These are phyloP conservation scores for Rhodomyrtus tomentosa DNA, from an alignment of 345 rosid species.

Conservation along the genomic window DNA sequence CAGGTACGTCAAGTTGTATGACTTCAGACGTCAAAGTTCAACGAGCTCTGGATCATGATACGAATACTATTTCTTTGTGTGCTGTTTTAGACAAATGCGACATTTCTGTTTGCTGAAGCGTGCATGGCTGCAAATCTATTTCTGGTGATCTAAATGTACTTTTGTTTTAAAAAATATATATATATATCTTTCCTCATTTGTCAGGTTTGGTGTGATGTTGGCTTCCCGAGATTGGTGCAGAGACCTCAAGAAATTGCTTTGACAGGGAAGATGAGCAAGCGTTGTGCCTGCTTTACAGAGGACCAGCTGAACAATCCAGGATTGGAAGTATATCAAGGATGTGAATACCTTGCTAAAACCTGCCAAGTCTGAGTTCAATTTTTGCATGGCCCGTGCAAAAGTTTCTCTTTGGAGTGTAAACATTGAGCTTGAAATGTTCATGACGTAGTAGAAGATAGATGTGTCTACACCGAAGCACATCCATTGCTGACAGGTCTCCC, in stretches of 20 bases:
- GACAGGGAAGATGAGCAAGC: constrained; percentile 83
- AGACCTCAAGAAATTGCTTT: constrained; percentile 86
- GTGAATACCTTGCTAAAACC: constrained; percentile 53
- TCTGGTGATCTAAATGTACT: neutral
- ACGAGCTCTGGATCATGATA: neutral
- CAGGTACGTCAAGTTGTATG: constrained; percentile 29
- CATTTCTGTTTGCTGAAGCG: neutral
- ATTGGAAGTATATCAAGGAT: constrained; percentile 68
- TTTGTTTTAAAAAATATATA: neutral
- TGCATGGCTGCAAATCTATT: neutral
- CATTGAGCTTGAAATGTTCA: neutral
- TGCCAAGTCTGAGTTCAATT: constrained; percentile 42
- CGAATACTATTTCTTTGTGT: neutral
- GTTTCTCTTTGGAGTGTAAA: neutral
- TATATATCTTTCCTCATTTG: neutral
- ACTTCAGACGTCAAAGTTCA: neutral
- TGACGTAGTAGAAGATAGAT: neutral
- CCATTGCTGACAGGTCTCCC: neutral
- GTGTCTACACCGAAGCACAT: neutral
- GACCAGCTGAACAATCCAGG: constrained; percentile 60
- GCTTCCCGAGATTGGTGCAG: constrained; percentile 80
- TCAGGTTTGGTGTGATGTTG: constrained; percentile 93
- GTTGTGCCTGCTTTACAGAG: constrained; percentile 78
- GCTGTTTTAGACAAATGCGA: neutral
- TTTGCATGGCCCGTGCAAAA: neutral